Conservation (phyloP, 108 stramenopile species). For the Discostella stelligeroides region DNA sequence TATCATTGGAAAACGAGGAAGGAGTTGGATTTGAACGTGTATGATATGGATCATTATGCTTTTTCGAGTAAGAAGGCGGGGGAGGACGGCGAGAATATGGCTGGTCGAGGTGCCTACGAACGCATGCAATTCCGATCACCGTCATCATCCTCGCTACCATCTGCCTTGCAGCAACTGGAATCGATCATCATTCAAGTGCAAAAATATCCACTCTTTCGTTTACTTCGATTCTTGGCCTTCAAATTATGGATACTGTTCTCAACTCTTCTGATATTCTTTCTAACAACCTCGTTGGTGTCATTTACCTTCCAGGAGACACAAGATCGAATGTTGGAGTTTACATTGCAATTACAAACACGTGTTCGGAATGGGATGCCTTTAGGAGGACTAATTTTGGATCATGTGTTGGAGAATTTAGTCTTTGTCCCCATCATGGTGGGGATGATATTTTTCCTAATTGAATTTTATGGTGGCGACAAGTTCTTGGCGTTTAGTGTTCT, state of each 20-base stretch:
- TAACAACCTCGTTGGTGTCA: constrained; percentile 86
- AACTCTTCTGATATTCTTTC: constrained; percentile 89
- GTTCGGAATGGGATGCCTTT: constrained; percentile 58
- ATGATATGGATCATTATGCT: constrained; percentile 47
- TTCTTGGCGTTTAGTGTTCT: constrained; percentile 90
- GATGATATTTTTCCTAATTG: constrained; percentile 92
- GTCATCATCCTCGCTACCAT: background rate
- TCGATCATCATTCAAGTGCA: constrained; percentile 24
- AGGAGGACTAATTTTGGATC: constrained; percentile 59
- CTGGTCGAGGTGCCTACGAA: background rate
- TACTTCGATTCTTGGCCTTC: constrained; percentile 49
- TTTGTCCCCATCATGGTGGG: constrained; percentile 96
- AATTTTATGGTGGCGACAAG: constrained; percentile 91
- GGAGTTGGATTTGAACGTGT: constrained; percentile 48
- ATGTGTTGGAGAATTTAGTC: constrained; percentile 82
- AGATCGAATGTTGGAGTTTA: constrained; percentile 96
- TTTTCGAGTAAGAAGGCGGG: constrained; percentile 23
- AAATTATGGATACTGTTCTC: constrained; percentile 71
- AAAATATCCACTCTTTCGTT: constrained; percentile 46
- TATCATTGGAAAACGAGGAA: constrained; percentile 46
- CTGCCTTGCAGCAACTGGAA: background rate
- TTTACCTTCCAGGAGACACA: constrained; percentile 95
- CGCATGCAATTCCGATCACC: background rate
- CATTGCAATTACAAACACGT: constrained; percentile 74
- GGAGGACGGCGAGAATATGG: background rate